Evolutionary conservation across 2,329 filamentous ascomycete species (phyloP).

Genomic region (Davidsoniella virescens): DNA sequence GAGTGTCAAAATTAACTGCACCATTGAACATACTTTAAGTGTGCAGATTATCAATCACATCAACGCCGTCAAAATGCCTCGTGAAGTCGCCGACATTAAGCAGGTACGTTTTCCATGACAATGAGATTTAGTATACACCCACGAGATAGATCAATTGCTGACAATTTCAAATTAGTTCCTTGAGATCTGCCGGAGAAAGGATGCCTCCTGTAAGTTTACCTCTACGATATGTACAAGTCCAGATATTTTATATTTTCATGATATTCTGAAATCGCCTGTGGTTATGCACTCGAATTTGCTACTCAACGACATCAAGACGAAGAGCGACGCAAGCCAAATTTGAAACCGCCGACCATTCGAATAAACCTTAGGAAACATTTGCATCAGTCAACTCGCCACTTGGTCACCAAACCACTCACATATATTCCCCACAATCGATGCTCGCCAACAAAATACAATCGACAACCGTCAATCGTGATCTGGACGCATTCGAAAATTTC

Average conservation of each 20-base stretch:
- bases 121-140: background rate
- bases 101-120: conserved; percentile 31
- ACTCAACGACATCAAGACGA: background rate
- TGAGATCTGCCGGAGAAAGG: conserved; percentile 99
- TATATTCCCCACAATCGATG: too few relatives aligned
- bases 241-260: too few relatives aligned
- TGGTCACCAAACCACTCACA: too few relatives aligned
- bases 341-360: too few relatives aligned
- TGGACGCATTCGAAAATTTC: background rate
- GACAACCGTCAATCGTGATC: background rate
- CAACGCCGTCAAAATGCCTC: conserved; percentile 63
- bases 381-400: background rate
- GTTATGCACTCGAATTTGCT: background rate
- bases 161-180: conserved; percentile 55
- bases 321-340: background rate
- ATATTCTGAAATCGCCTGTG: background rate
- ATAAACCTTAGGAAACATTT: too few relatives aligned
- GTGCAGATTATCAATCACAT: conserved; percentile 14
- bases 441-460: background rate
- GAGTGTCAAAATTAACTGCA: conserved; percentile 13
- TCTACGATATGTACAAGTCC: background rate
- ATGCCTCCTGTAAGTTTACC: conserved; percentile 75
- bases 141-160: conserved; percentile 4
- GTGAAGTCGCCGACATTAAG: conserved; percentile 97
- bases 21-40: conserved; percentile 13